Conservation (phyloP, 2,329 filamentous ascomycete genomes). For the Corinectria fuckeliana region DNA sequence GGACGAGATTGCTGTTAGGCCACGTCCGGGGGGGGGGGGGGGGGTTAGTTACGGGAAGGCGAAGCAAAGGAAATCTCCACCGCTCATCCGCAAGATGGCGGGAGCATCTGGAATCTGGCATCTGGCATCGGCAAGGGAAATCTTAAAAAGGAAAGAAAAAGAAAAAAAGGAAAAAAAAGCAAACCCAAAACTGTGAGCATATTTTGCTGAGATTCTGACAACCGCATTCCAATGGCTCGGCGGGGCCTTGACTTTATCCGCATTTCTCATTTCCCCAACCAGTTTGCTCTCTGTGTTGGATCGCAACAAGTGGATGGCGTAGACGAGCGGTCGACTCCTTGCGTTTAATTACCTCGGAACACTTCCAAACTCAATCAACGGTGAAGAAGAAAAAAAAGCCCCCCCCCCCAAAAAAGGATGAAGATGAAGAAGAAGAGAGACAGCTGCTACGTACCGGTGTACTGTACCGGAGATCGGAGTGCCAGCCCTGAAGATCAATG, state of each 20-base stretch:
- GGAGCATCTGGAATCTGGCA: too few relatives aligned
- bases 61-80: conserved; percentile 3
- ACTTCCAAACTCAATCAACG: neutral
- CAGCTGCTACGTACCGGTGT: neutral
- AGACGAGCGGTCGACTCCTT: conserved; percentile 1
- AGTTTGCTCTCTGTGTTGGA: neutral
- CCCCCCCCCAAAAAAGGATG: neutral
- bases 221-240: neutral
- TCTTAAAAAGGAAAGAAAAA: conserved; percentile 3
- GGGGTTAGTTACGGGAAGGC: too few relatives aligned
- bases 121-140: neutral
- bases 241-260: conserved; percentile 6
- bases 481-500: conserved; percentile 16
- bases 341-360: conserved; percentile 10
- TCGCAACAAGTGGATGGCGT: conserved; percentile 1
- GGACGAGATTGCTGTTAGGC: conserved; percentile 12
- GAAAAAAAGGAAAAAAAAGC: conserved; percentile 16
- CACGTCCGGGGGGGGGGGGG: too few relatives aligned
- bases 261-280: neutral
- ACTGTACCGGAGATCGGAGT: conserved; percentile 7
- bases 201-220: conserved; percentile 18
- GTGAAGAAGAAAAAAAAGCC: neutral
- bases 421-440: neutral
- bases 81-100: neutral
- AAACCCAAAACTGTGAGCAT: conserved; percentile 21